Conservation (phyloP, 345 rosid genomes). For the Pelargonium nanum region DNA sequence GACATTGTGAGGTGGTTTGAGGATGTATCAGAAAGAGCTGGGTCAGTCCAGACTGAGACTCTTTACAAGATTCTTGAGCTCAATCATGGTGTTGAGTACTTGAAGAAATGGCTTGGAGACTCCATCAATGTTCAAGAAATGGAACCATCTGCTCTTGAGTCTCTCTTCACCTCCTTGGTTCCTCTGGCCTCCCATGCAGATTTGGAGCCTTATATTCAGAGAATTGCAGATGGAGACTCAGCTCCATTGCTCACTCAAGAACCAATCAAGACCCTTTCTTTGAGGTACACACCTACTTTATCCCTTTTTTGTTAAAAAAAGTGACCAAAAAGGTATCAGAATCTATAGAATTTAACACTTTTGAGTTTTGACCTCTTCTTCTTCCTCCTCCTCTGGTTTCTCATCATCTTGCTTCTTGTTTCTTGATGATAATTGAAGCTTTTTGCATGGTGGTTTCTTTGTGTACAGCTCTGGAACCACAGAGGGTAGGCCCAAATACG, state of each 20-base stretch:
- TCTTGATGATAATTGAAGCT: background rate
- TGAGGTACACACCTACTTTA: conserved; percentile 35
- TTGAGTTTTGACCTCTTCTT: background rate
- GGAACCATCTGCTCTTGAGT: conserved; percentile 54
- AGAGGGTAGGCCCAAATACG: conserved; percentile 74
- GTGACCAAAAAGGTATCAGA: background rate
- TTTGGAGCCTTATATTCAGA: conserved; percentile 65
- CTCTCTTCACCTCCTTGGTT: conserved; percentile 52
- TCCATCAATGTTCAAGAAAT: conserved; percentile 31
- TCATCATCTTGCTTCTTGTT: background rate
- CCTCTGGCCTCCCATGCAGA: conserved; percentile 83
- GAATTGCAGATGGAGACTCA: conserved; percentile 80
- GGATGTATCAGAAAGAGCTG: conserved; percentile 36
- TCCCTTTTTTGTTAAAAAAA: background rate
- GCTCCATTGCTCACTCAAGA: conserved; percentile 66
- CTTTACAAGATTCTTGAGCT: conserved; percentile 56
- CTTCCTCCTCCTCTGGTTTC: background rate
- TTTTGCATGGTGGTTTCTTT: conserved; percentile 7
- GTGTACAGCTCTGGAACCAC: conserved; percentile 95
- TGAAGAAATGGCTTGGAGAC: conserved; percentile 52
- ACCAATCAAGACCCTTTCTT: conserved; percentile 55
- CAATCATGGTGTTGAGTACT: conserved; percentile 55
- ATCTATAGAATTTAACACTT: background rate
- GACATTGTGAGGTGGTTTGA: conserved; percentile 68
- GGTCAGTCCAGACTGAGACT: conserved; percentile 50